Conservation (phyloP, 257 asterid genomes). For the Solanum arcanum region DNA sequence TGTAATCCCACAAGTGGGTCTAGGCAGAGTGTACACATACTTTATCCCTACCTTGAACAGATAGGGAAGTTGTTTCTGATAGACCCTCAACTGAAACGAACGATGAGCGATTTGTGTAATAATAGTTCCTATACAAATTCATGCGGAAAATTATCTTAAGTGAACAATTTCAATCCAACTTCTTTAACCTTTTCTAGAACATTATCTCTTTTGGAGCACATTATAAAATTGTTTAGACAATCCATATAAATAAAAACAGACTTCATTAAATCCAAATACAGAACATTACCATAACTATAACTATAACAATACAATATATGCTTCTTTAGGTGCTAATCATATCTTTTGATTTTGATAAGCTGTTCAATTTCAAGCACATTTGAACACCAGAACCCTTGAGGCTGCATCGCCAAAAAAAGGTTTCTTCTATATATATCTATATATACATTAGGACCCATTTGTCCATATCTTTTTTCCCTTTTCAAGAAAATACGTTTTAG, state of each 20-base stretch:
- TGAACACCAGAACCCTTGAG: background rate
- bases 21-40: background rate
- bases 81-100: background rate
- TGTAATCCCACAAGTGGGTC: background rate
- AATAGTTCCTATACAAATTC: background rate
- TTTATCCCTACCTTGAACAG: background rate
- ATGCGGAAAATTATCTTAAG: background rate
- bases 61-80: background rate
- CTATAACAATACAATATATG: background rate
- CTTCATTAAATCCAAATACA: background rate
- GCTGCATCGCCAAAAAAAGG: background rate
- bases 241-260: background rate
- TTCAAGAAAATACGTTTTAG: too few species aligned
- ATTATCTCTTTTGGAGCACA: background rate
- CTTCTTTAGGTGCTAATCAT: background rate
- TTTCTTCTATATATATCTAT: background rate
- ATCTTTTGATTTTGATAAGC: background rate
- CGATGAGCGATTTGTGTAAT: background rate
- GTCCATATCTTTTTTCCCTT: background rate
- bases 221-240: background rate
- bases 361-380: background rate
- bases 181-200: background rate
- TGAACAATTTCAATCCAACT: background rate
- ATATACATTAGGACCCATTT: background rate
- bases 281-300: background rate